Base-by-base conservation (phyloP, 192 early-diverging fungal genomes). In the Obelidium mucronatum region DNA sequence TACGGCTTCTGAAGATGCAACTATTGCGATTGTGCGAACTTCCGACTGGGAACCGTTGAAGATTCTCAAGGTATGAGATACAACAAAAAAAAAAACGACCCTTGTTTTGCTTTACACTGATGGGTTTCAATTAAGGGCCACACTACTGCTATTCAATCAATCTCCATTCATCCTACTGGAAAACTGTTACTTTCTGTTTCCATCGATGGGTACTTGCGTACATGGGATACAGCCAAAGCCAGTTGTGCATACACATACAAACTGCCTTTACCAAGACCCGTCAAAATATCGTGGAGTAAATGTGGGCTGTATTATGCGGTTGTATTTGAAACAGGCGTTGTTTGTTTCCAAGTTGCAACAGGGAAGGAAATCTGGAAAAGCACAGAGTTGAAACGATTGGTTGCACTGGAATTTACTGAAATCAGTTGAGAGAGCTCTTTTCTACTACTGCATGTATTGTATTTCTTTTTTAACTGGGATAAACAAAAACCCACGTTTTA, bases 21-120 rank as follows among this genome's bases (percentile, higher is more conserved):
- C 84, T 11, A 89, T 99, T 36, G 90, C 92, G 58, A 90, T 99
- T 39, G 95, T 95, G 82, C 83, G 98, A 75, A 91, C 94, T 48
- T 94, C 93, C 77, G 98, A 98, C 82, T 99, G 98, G 98, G 96
- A 98, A 79, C 90, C 89, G 60, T 88, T 99, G 72, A 96, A 94
- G 80, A 91, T 88, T 42, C 85, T 98, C 58, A 93, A 91, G 33
- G 69, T 72, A 40, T 1, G 67, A 33, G 24, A 11, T 33, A 48
- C 19, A 67, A 93, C 92, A 30, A 93, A 95, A 80, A 87, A 85
- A 85, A 84, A 84, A 48, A 17, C 17, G 30, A 31, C 22, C 64
- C 35, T 11, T 30, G 42, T 24, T 13, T 22, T 39, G 28, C 4
- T 28, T 52, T 5, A 17, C 13, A 22, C 11, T 26, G 31, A 44